phyloP scores from a whole-genome alignment of 129 eudicot genomes.

The Arctium minus region DNA sequence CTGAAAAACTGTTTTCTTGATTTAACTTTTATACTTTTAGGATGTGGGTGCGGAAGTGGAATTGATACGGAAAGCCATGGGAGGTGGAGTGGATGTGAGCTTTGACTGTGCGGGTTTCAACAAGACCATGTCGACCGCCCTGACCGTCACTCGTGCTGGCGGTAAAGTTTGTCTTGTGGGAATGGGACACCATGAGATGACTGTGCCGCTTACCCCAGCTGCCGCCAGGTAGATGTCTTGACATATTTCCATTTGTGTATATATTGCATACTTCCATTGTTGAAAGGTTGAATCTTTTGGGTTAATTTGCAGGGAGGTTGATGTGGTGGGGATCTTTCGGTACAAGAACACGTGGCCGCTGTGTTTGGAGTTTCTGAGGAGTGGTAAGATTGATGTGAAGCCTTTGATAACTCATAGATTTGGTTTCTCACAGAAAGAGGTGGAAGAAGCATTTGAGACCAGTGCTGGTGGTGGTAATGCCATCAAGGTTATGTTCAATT shows the following conservation, averaged over 20 bases:
- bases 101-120: conserved; percentile 75
- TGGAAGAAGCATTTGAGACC: conserved; percentile 66
- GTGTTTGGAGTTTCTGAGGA: conserved; percentile 56
- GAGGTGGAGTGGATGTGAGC: conserved; percentile 50
- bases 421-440: conserved; percentile 65
- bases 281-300: not conserved
- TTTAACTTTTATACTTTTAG: conserved; percentile 16
- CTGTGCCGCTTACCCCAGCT: conserved; percentile 68
- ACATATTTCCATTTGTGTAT: not conserved
- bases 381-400: conserved; percentile 81
- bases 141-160: conserved; percentile 53
- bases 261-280: not conserved
- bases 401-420: conserved; percentile 69
- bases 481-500: conserved; percentile 72
- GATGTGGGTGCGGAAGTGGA: conserved; percentile 47
- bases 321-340: conserved; percentile 65
- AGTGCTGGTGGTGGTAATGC: conserved; percentile 75
- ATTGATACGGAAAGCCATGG: conserved; percentile 56
- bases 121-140: conserved; percentile 70
- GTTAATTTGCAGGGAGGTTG: conserved; percentile 56
- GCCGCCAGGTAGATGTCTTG: conserved; percentile 50
- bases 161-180: conserved; percentile 76
- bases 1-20: not conserved
- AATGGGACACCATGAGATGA: conserved; percentile 71
- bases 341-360: conserved; percentile 80